Conservation (phyloP, 1,284 basidiomycete species). For the Pterulicium gracile region DNA sequence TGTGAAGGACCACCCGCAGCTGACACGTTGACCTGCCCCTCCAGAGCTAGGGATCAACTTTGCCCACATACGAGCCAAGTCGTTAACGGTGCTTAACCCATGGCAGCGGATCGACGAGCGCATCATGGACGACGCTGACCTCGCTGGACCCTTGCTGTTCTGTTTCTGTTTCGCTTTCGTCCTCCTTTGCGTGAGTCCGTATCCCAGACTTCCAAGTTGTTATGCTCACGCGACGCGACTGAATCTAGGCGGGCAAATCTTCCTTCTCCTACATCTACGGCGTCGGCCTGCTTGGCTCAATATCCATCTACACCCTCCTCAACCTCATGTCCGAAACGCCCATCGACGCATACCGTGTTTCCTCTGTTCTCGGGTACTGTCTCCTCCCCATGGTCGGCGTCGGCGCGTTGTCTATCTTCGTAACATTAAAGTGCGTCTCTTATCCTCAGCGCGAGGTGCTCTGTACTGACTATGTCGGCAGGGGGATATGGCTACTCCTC, state of each 20-base stretch:
- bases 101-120: conserved; percentile 79
- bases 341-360: conserved; percentile 94
- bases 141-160: conserved; percentile 94
- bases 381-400: conserved; percentile 96
- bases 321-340: conserved; percentile 96
- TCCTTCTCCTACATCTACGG: conserved; percentile 99
- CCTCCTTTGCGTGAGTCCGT: conserved; percentile 60
- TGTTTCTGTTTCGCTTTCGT: conserved; percentile 91
- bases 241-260: conserved; percentile 83
- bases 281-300: conserved; percentile 87
- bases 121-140: conserved; percentile 99
- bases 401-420: conserved; percentile 79
- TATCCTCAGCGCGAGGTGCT: conserved; percentile 6
- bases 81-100: conserved; percentile 92
- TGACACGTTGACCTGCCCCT: background rate
- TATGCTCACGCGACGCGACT: conserved; percentile 5
- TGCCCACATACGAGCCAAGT: conserved; percentile 89
- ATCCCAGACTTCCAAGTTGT: background rate
- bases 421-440: conserved; percentile 76
- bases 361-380: conserved; percentile 95
- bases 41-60: conserved; percentile 98
- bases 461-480: conserved; percentile 7
- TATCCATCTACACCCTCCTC: conserved; percentile 91
- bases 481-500: conserved; percentile 17
- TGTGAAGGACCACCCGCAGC: conserved; percentile 4